Percentiles rank a stretch among this genome's conserved stretches.
Evolutionary conservation across 106 monocot genomes (phyloP).

Genomic region (Allium cepa): DNA sequence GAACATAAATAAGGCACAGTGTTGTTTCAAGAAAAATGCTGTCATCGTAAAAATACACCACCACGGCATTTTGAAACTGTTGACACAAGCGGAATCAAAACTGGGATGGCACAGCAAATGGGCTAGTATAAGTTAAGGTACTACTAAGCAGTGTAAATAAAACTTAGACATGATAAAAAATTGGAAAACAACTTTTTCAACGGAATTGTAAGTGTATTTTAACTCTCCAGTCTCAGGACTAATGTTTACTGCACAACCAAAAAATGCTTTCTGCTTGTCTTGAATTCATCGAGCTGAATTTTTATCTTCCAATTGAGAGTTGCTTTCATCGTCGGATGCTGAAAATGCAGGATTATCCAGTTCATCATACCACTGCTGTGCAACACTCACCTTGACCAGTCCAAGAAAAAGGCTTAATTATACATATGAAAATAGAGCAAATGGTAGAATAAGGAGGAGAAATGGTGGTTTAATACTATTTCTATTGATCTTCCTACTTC

Average conservation of each 20-base stretch:
- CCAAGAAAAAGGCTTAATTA: too few relatives aligned
- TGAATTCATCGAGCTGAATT: conserved; percentile 1
- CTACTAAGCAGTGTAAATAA: too few relatives aligned
- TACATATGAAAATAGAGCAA: too few relatives aligned
- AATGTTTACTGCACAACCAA: conserved; percentile 54
- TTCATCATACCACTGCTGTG: conserved; percentile 92
- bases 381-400: conserved; percentile 61
- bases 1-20: too few relatives aligned
- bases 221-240: conserved; percentile 94
- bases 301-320: conserved; percentile 14
- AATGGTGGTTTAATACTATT: conserved; percentile 30
- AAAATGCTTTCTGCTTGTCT: conserved; percentile 26
- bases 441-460: not conserved
- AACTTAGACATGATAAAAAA: too few relatives aligned
- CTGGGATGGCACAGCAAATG: not conserved
- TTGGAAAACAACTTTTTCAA: too few relatives aligned
- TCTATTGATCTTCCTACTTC: conserved; percentile 17
- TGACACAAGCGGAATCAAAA: not conserved
- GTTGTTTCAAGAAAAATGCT: too few relatives aligned
- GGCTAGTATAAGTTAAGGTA: too few relatives aligned
- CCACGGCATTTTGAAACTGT: not conserved
- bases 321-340: conserved; percentile 11
- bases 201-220: not conserved
- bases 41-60: too few relatives aligned
- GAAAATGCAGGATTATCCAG: conserved; percentile 34